A percentile compares a stretch with the other conserved stretches of the same genome.
These are phyloP conservation scores for Candida pini DNA, from an alignment of 805 yeast genomes.

Conservation along the genomic window DNA sequence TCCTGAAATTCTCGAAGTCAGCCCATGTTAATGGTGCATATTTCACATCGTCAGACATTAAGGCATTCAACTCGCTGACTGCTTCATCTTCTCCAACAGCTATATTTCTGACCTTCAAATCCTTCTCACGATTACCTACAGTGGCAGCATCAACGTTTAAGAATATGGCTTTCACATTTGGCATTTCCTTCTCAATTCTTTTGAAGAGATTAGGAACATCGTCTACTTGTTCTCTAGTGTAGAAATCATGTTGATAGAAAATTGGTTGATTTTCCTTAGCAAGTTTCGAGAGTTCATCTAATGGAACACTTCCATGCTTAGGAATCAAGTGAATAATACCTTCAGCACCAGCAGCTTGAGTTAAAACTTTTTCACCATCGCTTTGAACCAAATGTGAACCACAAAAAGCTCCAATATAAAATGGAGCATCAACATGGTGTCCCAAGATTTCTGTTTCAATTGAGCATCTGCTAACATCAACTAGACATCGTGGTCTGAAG, in stretches of 20 bases:
- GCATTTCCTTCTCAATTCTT: constrained; percentile 28
- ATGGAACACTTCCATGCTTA: constrained; percentile 74
- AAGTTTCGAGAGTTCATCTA: constrained; percentile 68
- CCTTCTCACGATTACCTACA: constrained; percentile 81
- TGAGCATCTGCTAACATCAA: constrained; percentile 66
- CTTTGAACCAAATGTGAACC: constrained; percentile 81
- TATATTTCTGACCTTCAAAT: constrained; percentile 63
- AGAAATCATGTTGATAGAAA: constrained; percentile 80
- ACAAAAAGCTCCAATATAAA: constrained; percentile 87
- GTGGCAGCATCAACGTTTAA: constrained; percentile 86
- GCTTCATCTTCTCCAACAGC: constrained; percentile 35
- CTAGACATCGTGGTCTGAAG: constrained; percentile 74
- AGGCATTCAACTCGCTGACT: constrained; percentile 8
- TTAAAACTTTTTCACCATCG: constrained; percentile 78
- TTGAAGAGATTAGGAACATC: constrained; percentile 31
- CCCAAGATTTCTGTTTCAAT: constrained; percentile 65
- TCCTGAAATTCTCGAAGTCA: constrained; percentile 47
- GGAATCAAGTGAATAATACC: constrained; percentile 77
- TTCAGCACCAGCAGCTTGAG: constrained; percentile 63
- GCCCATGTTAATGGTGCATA: constrained; percentile 50
- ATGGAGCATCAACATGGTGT: constrained; percentile 57
- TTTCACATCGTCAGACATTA: constrained; percentile 8
- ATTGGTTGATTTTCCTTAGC: constrained; percentile 56
- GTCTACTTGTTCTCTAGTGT: constrained; percentile 53
- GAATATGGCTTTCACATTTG: constrained; percentile 70